Conservation (phyloP, 2,329 filamentous ascomycete species). For the Xylaria sp. region DNA sequence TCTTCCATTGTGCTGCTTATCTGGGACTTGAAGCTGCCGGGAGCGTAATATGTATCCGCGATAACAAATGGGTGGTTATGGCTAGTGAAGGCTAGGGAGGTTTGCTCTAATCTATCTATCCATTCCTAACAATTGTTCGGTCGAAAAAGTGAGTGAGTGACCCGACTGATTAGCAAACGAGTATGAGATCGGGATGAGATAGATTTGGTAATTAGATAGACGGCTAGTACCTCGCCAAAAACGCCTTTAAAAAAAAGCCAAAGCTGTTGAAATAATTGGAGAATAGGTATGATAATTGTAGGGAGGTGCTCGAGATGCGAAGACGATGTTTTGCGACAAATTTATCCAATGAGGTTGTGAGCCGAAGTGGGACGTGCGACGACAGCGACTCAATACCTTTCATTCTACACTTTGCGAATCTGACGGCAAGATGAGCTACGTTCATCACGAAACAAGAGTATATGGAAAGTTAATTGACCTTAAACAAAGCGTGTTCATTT, state of each 20-base stretch:
- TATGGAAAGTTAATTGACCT: background rate
- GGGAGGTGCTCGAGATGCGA: background rate
- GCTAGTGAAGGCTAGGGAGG: background rate
- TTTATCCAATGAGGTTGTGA: conserved; percentile 24
- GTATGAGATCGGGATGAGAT: background rate
- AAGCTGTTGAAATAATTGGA: background rate
- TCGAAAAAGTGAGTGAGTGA: background rate
- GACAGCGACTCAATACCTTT: background rate
- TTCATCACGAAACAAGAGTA: background rate
- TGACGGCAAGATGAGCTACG: background rate
- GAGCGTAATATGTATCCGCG: background rate
- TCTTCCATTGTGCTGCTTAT: conserved; percentile 35
- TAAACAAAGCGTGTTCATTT: background rate
- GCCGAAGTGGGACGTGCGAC: conserved; percentile 27
- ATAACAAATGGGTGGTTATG: background rate
- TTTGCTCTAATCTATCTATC: background rate
- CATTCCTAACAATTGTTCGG: background rate
- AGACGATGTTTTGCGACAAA: conserved; percentile 12
- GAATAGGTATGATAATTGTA: background rate
- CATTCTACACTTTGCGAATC: background rate
- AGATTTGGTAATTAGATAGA: too few species aligned
- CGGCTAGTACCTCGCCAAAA: background rate
- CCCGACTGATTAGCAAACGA: background rate
- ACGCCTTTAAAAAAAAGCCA: too few species aligned
- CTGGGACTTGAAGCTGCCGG: background rate